These are phyloP conservation scores for Neospora caninum DNA, from an alignment of 169 alveolate species.

Conservation along the genomic window DNA sequence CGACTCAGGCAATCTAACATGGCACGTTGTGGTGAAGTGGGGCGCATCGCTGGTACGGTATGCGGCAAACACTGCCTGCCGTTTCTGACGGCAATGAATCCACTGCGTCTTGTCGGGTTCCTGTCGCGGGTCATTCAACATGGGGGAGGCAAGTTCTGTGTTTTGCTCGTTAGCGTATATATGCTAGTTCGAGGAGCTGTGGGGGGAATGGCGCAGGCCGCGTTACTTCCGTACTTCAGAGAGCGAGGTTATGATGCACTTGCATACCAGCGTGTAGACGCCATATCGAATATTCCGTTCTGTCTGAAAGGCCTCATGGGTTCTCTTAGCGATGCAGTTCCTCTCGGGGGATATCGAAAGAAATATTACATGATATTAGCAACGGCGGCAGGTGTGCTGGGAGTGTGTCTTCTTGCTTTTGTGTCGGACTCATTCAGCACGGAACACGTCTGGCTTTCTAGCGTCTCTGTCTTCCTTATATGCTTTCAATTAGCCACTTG, in stretches of 20 bases:
- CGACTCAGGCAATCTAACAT: no score
- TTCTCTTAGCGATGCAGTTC: slow-evolving; percentile 15
- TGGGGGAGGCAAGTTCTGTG: neutral
- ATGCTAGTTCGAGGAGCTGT: neutral
- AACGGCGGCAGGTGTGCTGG: neutral
- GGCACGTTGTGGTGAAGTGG: no score
- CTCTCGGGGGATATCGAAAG: slow-evolving; percentile 46
- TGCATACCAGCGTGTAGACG: slow-evolving; percentile 44
- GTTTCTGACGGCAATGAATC: neutral
- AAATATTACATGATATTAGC: slow-evolving; percentile 43
- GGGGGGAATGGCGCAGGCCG: slow-evolving; percentile 22
- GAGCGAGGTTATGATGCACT: slow-evolving; percentile 48
- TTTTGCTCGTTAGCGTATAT: neutral
- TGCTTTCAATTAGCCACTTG: slow-evolving; percentile 16
- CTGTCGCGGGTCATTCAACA: neutral
- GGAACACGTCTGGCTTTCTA: neutral
- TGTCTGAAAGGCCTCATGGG: slow-evolving; percentile 54
- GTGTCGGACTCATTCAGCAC: neutral
- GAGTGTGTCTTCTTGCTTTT: neutral
- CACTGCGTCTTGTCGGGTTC: neutral
- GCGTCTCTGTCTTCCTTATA: neutral
- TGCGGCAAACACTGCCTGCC: no score
- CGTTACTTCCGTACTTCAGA: slow-evolving; percentile 46
- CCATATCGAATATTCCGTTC: slow-evolving; percentile 55
- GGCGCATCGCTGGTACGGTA: no score